These are phyloP conservation scores for Fusarium coffeatum DNA, from an alignment of 2,329 filamentous ascomycete genomes.

Conservation along the genomic window DNA sequence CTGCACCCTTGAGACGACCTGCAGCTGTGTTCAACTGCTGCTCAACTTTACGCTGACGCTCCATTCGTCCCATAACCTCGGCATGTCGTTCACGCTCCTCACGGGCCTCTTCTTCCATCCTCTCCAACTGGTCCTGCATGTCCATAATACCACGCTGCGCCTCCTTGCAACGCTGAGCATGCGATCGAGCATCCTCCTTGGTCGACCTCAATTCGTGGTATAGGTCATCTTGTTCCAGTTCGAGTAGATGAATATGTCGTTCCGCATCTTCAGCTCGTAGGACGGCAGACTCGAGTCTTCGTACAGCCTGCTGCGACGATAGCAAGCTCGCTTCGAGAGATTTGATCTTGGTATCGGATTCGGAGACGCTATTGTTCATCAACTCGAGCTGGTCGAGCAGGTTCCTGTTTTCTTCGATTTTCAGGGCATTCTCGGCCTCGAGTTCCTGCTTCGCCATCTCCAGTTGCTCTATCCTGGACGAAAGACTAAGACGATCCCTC, in stretches of 20 bases:
- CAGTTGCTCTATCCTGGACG: slow-evolving; percentile 77
- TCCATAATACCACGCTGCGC: slow-evolving; percentile 83
- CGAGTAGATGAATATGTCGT: slow-evolving; percentile 79
- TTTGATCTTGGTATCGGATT: slow-evolving; percentile 84
- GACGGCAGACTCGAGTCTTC: slow-evolving; percentile 78
- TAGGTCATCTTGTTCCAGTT: slow-evolving; percentile 81
- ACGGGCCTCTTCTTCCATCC: slow-evolving; percentile 84
- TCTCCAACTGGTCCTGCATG: slow-evolving; percentile 88
- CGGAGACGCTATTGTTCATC: slow-evolving; percentile 80
- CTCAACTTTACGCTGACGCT: slow-evolving; percentile 84
- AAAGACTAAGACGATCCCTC: slow-evolving; percentile 80
- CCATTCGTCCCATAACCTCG: slow-evolving; percentile 85
- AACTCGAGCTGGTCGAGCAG: slow-evolving; percentile 86
- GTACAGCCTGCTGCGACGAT: slow-evolving; percentile 80
- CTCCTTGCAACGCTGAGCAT: slow-evolving; percentile 84
- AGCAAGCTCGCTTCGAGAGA: slow-evolving; percentile 80
- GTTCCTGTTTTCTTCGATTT: slow-evolving; percentile 83
- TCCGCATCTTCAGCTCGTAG: slow-evolving; percentile 83
- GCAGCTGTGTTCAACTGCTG: slow-evolving; percentile 83
- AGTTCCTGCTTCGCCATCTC: slow-evolving; percentile 79
- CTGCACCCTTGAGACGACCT: slow-evolving; percentile 82
- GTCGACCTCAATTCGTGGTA: slow-evolving; percentile 74
- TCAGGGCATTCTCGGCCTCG: slow-evolving; percentile 79
- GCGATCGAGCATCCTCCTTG: slow-evolving; percentile 80
- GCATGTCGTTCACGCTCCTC: slow-evolving; percentile 84